Evolutionary conservation across 1,284 basidiomycete species (phyloP).

Genomic region (Tausonia pullulans): DNA sequence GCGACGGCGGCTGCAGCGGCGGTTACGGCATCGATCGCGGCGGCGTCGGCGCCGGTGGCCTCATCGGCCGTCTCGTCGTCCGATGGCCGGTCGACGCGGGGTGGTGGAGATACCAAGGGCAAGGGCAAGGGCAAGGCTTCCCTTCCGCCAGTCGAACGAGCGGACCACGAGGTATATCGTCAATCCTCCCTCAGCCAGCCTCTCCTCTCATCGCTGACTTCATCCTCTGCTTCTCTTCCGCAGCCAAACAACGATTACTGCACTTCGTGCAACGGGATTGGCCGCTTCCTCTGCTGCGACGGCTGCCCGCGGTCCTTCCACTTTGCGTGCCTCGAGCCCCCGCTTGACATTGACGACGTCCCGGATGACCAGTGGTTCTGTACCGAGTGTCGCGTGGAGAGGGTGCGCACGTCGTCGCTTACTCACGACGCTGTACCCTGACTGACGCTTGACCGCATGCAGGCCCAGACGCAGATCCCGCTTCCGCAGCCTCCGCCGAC

Average conservation of each 20-base stretch:
- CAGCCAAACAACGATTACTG: conserved; percentile 85
- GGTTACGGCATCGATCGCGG: background rate
- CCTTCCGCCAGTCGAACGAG: too few species aligned
- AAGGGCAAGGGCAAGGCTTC: conserved; percentile 11
- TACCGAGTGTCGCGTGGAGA: conserved; percentile 29
- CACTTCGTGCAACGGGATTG: conserved; percentile 64
- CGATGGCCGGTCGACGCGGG: too few species aligned
- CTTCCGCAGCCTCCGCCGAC: conserved; percentile 3
- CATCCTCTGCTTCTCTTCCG: background rate
- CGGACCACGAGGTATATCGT: too few species aligned
- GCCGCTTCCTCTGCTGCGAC: conserved; percentile 86
- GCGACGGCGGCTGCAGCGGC: background rate
- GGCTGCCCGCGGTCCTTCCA: conserved; percentile 95
- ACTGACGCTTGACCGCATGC: background rate
- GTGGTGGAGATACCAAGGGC: background rate
- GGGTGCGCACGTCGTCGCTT: conserved; percentile 22
- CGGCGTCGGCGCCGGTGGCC: background rate
- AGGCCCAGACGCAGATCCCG: background rate
- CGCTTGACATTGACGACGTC: conserved; percentile 74
- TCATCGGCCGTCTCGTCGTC: background rate
- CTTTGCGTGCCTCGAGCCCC: conserved; percentile 90
- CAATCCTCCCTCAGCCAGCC: too few species aligned
- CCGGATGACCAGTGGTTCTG: conserved; percentile 91
- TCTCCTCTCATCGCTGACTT: conserved; percentile 7
- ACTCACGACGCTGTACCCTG: background rate